A percentile compares a stretch with the other conserved stretches of the same genome.
Evolutionary conservation across 345 rosid genomes (phyloP).

Genomic region (Brassica carinata): DNA sequence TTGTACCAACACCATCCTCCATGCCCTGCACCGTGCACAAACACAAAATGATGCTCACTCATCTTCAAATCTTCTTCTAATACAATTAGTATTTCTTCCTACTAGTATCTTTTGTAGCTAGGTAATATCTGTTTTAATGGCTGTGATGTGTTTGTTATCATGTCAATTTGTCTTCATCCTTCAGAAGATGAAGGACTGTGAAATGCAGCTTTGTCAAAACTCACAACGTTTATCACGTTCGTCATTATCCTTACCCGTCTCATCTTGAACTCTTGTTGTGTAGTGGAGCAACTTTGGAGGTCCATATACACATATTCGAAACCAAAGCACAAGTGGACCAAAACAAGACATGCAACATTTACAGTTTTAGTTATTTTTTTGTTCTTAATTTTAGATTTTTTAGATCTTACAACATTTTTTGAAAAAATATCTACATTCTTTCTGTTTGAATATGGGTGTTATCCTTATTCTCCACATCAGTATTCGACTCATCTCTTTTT

Average conservation of each 20-base stretch:
- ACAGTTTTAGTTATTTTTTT: neutral
- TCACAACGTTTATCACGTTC: neutral
- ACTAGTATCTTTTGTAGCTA: neutral
- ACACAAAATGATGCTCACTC: constrained; percentile 42
- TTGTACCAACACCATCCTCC: constrained; percentile 70
- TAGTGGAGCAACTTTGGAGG: neutral
- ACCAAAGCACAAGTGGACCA: neutral
- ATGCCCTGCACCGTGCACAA: constrained; percentile 51
- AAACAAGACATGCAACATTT: neutral
- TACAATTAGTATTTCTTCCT: neutral
- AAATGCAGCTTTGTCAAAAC: constrained; percentile 8
- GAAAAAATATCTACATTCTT: neutral
- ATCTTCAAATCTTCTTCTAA: constrained; percentile 12
- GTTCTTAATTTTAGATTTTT: neutral
- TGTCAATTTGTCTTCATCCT: constrained; percentile 9
- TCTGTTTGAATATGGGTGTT: neutral
- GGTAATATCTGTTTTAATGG: constrained; percentile 17
- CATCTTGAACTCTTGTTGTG: neutral
- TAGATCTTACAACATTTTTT: neutral
- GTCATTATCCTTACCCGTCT: neutral
- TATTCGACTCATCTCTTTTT: neutral
- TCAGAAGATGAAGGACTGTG: neutral
- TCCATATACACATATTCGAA: neutral
- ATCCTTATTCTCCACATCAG: neutral
- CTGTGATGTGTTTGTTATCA: constrained; percentile 12